Base-by-base conservation (phyloP, 2,329 filamentous ascomycete genomes). In the Aspergillus texensis region DNA sequence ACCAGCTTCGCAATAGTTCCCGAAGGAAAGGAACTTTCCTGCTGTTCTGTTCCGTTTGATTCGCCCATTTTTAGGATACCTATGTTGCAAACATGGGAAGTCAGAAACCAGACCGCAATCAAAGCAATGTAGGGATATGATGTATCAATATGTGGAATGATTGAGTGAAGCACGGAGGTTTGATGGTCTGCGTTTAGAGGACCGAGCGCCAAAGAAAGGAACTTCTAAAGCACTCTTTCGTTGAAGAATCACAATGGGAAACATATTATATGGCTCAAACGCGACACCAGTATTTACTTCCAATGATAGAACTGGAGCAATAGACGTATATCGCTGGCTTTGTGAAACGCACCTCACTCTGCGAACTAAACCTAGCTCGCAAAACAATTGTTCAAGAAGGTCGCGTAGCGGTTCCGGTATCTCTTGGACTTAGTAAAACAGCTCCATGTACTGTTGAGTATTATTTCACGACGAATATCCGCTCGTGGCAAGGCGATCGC, bases 1-100 rank as follows among this genome's bases (percentile, higher is more conserved):
- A 80, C 78, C 72, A 80, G 62, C 71, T 78, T 78, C 32, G 78
- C 77, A 63, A 80, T 74, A 28, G 78, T 79, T 30, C 76, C 74
- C 36, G 78, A 69, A 64, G 74, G 74, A 61, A 74, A 75, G 60
- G 71, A 68, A 57, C 71, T 71, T 64, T 66, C 67, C 59, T 64
- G 62, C 62, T 67, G 69, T 43, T 68, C 62, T 60, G 70, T 64
- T 56, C 71, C 68, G 34, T 72, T 75, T 60, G 74, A 69, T 60
- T 76, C 77, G 57, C 72, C 68, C 70, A 77, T 74, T 57, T 70
- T 75, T 26, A 54, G n/a, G 24, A n/a, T 53, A 21, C 26, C 28
- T 60, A 41, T 28, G n/a, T n/a, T 39, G 28, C n/a, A 59, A n/a
- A 6, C 14, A 16, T 48, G 32, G 6, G n/a, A 28, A 19, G 46